phyloP scores from a whole-genome alignment of 2,329 filamentous ascomycete genomes.

The Chaetomiaceae sp. region DNA sequence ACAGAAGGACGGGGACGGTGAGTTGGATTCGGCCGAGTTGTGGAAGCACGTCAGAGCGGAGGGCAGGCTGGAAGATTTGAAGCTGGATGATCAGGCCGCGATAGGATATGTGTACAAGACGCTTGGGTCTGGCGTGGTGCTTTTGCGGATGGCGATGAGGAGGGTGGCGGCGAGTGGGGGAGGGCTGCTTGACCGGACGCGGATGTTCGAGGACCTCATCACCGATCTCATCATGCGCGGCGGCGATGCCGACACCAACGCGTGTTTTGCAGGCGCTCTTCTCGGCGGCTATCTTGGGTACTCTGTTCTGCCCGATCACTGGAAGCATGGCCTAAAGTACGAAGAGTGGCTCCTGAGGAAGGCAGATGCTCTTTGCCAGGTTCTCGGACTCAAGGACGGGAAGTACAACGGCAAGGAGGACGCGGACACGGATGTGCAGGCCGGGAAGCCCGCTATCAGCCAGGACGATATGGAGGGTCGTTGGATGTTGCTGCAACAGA shows the following conservation, averaged over 20 bases:
- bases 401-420: constrained; percentile 34
- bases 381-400: constrained; percentile 35
- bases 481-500: constrained; percentile 24
- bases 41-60: constrained; percentile 35
- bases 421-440: constrained; percentile 38
- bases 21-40: constrained; percentile 39
- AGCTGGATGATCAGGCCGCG: constrained; percentile 40
- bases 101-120: constrained; percentile 53
- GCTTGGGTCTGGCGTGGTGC: constrained; percentile 43
- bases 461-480: constrained; percentile 33
- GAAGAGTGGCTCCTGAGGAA: constrained; percentile 43
- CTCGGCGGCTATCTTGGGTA: constrained; percentile 46
- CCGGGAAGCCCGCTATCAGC: constrained; percentile 36
- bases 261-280: constrained; percentile 47
- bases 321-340: constrained; percentile 44
- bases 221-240: constrained; percentile 46
- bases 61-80: constrained; percentile 33
- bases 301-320: constrained; percentile 41
- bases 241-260: constrained; percentile 52
- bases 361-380: constrained; percentile 36
- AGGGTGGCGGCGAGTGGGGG: constrained; percentile 22
- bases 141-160: constrained; percentile 41
- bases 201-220: constrained; percentile 43
- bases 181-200: constrained; percentile 20
- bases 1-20: constrained; percentile 24